Conservation (phyloP, 2,329 filamentous ascomycete genomes). For the Cladosporium phlei region DNA sequence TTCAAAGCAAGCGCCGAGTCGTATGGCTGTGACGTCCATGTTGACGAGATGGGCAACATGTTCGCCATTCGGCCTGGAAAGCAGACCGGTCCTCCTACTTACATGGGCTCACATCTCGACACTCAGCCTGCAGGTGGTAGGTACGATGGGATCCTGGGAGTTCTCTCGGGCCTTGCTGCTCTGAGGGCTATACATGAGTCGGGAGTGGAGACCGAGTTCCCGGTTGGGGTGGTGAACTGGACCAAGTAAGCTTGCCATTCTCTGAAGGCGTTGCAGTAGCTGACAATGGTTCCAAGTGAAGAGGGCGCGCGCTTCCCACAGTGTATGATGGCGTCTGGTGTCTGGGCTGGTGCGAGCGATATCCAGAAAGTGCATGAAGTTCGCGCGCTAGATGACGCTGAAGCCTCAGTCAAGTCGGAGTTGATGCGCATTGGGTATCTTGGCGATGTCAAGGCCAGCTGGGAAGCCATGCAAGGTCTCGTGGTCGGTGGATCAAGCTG, state of each 20-base stretch:
- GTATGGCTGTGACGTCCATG: conserved; percentile 61
- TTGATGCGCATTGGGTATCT: conserved; percentile 70
- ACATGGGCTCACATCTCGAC: conserved; percentile 62
- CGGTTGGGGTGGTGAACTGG: conserved; percentile 73
- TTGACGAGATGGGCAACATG: conserved; percentile 76
- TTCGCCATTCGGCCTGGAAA: conserved; percentile 67
- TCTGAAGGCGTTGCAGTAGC: no score
- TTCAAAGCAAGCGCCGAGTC: conserved; percentile 60
- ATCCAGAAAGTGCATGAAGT: conserved; percentile 58
- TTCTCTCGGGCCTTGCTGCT: conserved; percentile 30
- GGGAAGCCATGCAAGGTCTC: no score
- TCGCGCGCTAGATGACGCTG: conserved; percentile 48
- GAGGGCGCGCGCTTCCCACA: conserved; percentile 76
- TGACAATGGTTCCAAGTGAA: no score
- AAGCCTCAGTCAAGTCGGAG: conserved; percentile 61
- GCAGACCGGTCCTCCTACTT: conserved; percentile 57
- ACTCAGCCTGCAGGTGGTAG: conserved; percentile 57
- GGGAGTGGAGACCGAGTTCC: conserved; percentile 62
- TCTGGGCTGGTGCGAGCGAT: conserved; percentile 64
- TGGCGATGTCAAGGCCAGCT: conserved; percentile 62
- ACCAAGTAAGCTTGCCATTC: no score
- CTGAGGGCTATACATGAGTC: conserved; percentile 60
- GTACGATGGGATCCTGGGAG: conserved; percentile 46
- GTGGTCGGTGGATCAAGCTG: no score
- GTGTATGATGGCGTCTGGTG: conserved; percentile 68